phyloP scores from a whole-genome alignment of 371 early-diverging fungal genomes.

The Blakeslea trispora region DNA sequence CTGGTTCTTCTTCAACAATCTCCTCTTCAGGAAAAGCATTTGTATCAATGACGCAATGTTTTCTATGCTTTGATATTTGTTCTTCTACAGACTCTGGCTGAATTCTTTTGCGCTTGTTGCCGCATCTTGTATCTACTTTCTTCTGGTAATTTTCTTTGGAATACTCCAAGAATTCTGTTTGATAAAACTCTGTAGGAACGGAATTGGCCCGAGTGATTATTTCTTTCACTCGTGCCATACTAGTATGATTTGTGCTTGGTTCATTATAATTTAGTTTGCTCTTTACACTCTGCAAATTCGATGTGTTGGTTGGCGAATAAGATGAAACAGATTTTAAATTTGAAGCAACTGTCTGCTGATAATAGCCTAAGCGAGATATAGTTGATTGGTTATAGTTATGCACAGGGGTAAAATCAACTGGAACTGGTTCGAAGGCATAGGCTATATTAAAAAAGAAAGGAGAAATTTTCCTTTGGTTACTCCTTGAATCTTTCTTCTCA shows the following conservation, averaged over 20 bases:
- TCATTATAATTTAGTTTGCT: background rate
- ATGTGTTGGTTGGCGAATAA: slow-evolving; percentile 26
- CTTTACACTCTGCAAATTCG: background rate
- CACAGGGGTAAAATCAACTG: slow-evolving; percentile 33
- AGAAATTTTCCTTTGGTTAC: background rate
- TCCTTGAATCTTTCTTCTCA: background rate
- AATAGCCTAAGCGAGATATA: slow-evolving; percentile 33
- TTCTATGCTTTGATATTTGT: slow-evolving; percentile 26
- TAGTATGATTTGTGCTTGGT: slow-evolving; percentile 29
- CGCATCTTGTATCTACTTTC: slow-evolving; percentile 41
- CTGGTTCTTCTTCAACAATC: slow-evolving; percentile 32
- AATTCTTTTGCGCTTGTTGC: slow-evolving; percentile 46
- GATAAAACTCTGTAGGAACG: slow-evolving; percentile 53
- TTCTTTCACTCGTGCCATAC: slow-evolving; percentile 50
- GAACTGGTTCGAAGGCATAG: slow-evolving; percentile 43
- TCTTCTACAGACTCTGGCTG: slow-evolving; percentile 9
- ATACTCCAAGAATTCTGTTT: slow-evolving; percentile 52
- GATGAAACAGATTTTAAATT: slow-evolving; percentile 43
- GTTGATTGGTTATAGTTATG: slow-evolving; percentile 20
- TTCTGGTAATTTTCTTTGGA: slow-evolving; percentile 52
- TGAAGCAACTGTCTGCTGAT: slow-evolving; percentile 23
- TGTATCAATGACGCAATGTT: background rate
- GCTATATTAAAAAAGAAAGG: slow-evolving; percentile 19
- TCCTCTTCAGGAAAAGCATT: slow-evolving; percentile 24
- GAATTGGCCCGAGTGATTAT: slow-evolving; percentile 51